Evolutionary conservation across 2,329 filamentous ascomycete genomes (phyloP).

Genomic region (Fusarium gaditjirri): DNA sequence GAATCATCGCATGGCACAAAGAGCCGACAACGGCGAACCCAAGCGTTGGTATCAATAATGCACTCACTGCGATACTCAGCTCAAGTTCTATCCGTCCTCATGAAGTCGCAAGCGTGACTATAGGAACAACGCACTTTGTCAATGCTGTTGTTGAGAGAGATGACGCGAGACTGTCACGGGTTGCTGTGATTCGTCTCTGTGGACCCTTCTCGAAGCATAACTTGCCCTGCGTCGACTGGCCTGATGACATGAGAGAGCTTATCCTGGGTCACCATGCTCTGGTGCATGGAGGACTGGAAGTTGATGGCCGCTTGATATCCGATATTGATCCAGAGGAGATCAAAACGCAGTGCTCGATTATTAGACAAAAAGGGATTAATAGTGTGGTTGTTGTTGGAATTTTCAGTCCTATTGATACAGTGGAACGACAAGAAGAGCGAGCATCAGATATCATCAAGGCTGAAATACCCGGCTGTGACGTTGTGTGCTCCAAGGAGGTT

Average conservation of each 20-base stretch:
- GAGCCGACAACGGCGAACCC: constrained; percentile 60
- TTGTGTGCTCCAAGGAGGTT: constrained; percentile 63
- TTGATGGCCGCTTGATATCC: constrained; percentile 60
- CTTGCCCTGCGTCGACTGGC: constrained; percentile 65
- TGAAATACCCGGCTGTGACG: constrained; percentile 54
- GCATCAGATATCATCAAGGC: constrained; percentile 55
- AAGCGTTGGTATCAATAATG: constrained; percentile 58
- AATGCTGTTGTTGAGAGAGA: constrained; percentile 68
- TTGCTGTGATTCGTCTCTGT: constrained; percentile 66
- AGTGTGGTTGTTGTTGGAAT: constrained; percentile 61
- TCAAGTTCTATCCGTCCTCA: constrained; percentile 47
- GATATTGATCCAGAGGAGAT: constrained; percentile 57
- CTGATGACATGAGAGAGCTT: constrained; percentile 58
- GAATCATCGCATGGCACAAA: constrained; percentile 62
- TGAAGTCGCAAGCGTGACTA: constrained; percentile 60
- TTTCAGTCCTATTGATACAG: constrained; percentile 64
- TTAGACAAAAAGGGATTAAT: constrained; percentile 56
- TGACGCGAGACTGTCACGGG: constrained; percentile 56
- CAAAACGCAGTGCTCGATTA: constrained; percentile 50
- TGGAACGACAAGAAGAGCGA: constrained; percentile 60
- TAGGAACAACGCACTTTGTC: constrained; percentile 68
- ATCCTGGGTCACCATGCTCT: constrained; percentile 58
- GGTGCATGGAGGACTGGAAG: constrained; percentile 62
- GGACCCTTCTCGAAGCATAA: constrained; percentile 63
- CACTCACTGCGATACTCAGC: constrained; percentile 57